Evolutionary conservation across 257 asterid species (phyloP).

Genomic region (Solanum medicagineum): DNA sequence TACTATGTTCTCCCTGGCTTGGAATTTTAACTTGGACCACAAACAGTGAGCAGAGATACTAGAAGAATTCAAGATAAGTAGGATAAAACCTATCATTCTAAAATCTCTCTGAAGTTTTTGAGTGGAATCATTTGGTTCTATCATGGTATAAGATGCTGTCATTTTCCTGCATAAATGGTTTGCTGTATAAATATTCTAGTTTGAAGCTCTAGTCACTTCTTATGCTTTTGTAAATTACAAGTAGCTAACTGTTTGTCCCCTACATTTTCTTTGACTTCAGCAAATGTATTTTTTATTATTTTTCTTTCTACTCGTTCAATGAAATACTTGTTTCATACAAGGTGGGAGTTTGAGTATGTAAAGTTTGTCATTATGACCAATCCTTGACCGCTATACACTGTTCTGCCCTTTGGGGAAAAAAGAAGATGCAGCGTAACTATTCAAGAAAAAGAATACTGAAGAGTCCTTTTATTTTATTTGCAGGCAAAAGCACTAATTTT

Average conservation of each 20-base stretch:
- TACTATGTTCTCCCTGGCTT: background rate
- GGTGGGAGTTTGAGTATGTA: background rate
- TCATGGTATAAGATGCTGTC: background rate
- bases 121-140: background rate
- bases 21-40: background rate
- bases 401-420: background rate
- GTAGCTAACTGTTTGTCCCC: background rate
- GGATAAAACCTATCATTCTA: background rate
- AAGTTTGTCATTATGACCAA: background rate
- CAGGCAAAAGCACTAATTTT: conserved; percentile 64
- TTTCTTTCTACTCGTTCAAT: background rate
- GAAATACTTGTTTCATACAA: background rate
- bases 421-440: background rate
- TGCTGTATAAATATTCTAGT: background rate
- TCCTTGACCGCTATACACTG: background rate
- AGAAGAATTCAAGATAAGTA: background rate
- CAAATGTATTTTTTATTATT: background rate
- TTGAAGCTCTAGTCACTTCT: background rate
- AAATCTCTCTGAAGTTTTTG: background rate
- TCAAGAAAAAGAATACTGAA: background rate
- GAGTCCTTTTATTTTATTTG: conserved; percentile 10
- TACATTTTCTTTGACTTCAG: background rate
- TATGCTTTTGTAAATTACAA: background rate
- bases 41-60: background rate
- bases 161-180: background rate